phyloP scores from a whole-genome alignment of 2,329 filamentous ascomycete genomes.

The Verticillium longisporum region DNA sequence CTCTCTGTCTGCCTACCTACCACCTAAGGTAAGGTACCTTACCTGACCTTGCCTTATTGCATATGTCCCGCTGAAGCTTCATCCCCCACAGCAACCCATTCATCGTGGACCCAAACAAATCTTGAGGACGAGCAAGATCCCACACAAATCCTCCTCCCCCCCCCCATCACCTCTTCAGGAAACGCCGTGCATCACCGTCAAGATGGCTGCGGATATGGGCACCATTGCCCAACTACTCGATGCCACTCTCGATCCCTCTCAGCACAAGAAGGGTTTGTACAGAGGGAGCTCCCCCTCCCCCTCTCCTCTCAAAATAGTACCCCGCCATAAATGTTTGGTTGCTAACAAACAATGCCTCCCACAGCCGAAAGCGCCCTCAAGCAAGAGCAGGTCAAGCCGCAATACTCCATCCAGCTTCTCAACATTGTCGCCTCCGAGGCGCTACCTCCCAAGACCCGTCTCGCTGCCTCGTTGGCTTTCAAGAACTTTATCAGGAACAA shows the following conservation, averaged over 20 bases:
- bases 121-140: slow-evolving; percentile 1
- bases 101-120: neutral
- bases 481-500: slow-evolving; percentile 96
- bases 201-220: slow-evolving; percentile 51
- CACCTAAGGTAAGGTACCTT: too few species aligned
- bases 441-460: slow-evolving; percentile 69
- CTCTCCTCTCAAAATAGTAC: slow-evolving; percentile 12
- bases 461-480: slow-evolving; percentile 88
- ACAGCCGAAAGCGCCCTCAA: slow-evolving; percentile 77
- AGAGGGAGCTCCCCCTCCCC: slow-evolving; percentile 5
- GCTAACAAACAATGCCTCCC: slow-evolving; percentile 25
- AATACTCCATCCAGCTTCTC: slow-evolving; percentile 82
- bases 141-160: neutral
- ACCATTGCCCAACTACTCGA: slow-evolving; percentile 76
- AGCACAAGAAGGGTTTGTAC: slow-evolving; percentile 77
- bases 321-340: slow-evolving; percentile 18
- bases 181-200: slow-evolving; percentile 15
- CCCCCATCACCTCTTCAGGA: neutral
- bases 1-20: neutral
- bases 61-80: neutral
- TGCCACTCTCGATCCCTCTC: slow-evolving; percentile 79
- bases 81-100: neutral
- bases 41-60: neutral
- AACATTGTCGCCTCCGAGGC: slow-evolving; percentile 78
- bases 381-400: slow-evolving; percentile 71